A percentile compares a stretch with the other conserved stretches of the same genome.
Conservation (phyloP, 1,139 yeast genomes). For the Zygoascus sp. region DNA sequence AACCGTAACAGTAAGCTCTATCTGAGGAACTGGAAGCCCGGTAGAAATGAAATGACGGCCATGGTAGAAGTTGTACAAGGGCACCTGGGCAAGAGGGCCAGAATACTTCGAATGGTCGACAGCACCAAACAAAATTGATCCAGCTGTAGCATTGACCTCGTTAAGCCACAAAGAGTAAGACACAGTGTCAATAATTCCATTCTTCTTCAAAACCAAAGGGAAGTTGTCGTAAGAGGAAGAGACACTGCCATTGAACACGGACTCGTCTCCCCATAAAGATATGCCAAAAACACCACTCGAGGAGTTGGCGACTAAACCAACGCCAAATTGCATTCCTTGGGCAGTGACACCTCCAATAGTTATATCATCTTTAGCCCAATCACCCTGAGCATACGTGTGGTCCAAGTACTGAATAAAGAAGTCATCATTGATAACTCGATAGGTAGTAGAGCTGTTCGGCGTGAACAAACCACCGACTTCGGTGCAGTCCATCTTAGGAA, state of each 20-base stretch:
- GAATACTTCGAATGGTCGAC: conserved; percentile 51
- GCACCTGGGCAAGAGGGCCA: conserved; percentile 42
- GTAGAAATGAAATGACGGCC: background rate
- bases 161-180: conserved; percentile 55
- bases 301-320: conserved; percentile 44
- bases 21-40: conserved; percentile 7
- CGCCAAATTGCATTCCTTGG: conserved; percentile 42
- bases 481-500: conserved; percentile 21
- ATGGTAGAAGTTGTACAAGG: conserved; percentile 20
- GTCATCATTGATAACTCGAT: conserved; percentile 20
- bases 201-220: conserved; percentile 44
- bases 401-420: conserved; percentile 61
- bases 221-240: conserved; percentile 37
- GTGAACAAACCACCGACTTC: conserved; percentile 22
- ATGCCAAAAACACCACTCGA: conserved; percentile 50
- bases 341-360: conserved; percentile 38
- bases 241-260: conserved; percentile 6
- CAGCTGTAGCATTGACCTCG: conserved; percentile 39
- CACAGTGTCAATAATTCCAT: conserved; percentile 46
- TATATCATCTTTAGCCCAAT: conserved; percentile 48
- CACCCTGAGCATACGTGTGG: conserved; percentile 42
- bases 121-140: conserved; percentile 56
- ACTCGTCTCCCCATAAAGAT: conserved; percentile 45
- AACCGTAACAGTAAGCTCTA: conserved; percentile 19
- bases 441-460: conserved; percentile 19